These are phyloP conservation scores for Fusarium xylarioides DNA, from an alignment of 2,329 filamentous ascomycete species.

Conservation along the genomic window DNA sequence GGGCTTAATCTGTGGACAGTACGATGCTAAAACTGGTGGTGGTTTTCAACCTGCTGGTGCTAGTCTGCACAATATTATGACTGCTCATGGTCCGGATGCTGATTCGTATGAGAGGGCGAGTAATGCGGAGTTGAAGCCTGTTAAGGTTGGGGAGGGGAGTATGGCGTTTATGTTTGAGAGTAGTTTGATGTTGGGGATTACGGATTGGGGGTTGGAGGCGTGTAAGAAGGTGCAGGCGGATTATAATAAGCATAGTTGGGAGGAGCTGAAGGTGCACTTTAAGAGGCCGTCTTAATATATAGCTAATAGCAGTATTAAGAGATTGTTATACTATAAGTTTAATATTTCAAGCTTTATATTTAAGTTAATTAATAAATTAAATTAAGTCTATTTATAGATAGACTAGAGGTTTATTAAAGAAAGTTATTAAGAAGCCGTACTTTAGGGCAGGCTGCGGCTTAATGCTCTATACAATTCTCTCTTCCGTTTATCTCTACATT, in stretches of 20 bases:
- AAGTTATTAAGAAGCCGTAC: too few relatives aligned
- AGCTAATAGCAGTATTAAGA: too few relatives aligned
- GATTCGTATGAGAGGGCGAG: conserved; percentile 65
- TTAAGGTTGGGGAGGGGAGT: conserved; percentile 67
- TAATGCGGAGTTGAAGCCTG: conserved; percentile 61
- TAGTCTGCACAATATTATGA: conserved; percentile 76
- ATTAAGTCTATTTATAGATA: too few relatives aligned
- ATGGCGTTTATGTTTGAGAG: conserved; percentile 78
- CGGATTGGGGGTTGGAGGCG: conserved; percentile 71
- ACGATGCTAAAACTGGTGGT: conserved; percentile 68
- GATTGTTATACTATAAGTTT: too few relatives aligned
- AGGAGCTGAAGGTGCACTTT: conserved; percentile 32
- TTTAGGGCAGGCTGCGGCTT: too few relatives aligned
- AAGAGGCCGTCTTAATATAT: conserved; percentile 29
- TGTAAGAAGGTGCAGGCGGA: conserved; percentile 69
- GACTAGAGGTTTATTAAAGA: too few relatives aligned
- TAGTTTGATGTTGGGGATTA: conserved; percentile 74
- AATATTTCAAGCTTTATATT: too few relatives aligned
- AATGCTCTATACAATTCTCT: too few relatives aligned
- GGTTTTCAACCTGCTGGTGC: conserved; percentile 68
- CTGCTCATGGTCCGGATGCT: conserved; percentile 70
- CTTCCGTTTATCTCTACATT: too few relatives aligned
- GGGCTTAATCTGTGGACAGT: conserved; percentile 65
- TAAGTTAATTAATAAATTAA: too few relatives aligned
- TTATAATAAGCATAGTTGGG: conserved; percentile 83